Evolutionary conservation across 208 protist genomes (phyloP).

Genomic region (Wallacemonas sp.): DNA sequence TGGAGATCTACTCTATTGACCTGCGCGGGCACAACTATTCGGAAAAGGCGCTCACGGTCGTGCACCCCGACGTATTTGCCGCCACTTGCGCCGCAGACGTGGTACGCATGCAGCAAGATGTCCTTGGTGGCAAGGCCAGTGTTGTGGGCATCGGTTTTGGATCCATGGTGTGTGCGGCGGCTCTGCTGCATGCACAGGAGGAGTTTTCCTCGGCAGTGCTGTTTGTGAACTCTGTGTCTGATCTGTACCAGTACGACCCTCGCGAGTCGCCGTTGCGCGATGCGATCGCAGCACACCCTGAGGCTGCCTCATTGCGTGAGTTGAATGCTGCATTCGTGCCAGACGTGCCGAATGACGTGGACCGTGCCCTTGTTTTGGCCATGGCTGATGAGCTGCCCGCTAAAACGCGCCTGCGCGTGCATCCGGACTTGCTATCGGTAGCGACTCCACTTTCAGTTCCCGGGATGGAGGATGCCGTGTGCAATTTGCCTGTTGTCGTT

Average conservation of each 20-base stretch:
- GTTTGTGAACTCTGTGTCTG: conserved; percentile 46
- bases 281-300: conserved; percentile 30
- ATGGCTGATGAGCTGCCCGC: conserved; percentile 33
- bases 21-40: conserved; percentile 79
- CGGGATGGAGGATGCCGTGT: conserved; percentile 20
- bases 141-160: conserved; percentile 75
- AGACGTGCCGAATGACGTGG: conserved; percentile 32
- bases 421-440: conserved; percentile 34
- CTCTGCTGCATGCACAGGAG: conserved; percentile 58
- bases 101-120: conserved; percentile 44
- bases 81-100: conserved; percentile 63
- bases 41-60: conserved; percentile 5
- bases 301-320: conserved; percentile 22
- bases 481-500: conserved; percentile 46
- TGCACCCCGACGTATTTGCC: conserved; percentile 25
- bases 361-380: conserved; percentile 61
- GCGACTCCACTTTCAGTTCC: conserved; percentile 17
- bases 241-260: conserved; percentile 49
- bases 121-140: conserved; percentile 41
- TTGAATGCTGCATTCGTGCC: conserved; percentile 50
- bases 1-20: conserved; percentile 82
- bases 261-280: conserved; percentile 24
- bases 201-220: conserved; percentile 59
- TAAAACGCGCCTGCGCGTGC: conserved; percentile 39
- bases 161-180: conserved; percentile 58